Base-by-base conservation (phyloP, 1,284 basidiomycete genomes). In the Ceratobasidium sp. region DNA sequence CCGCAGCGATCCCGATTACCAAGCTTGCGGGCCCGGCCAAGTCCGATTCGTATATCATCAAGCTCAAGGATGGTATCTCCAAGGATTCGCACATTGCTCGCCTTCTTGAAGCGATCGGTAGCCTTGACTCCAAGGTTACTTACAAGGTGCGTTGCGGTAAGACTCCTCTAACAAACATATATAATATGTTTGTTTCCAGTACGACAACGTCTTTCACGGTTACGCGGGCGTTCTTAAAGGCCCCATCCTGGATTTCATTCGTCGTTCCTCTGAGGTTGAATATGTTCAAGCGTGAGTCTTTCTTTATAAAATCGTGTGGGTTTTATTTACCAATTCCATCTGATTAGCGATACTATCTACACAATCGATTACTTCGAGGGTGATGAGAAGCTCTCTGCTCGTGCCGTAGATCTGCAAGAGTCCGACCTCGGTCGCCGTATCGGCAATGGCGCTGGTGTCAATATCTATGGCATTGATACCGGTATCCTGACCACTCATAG, bases 201-300 rank as follows among this genome's bases (percentile, higher is more conserved):
- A 71, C 52, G 61, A 61, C n/a, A 59, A 26, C 43, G 67, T 76
- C 59, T 58, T 74, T 41, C 57, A 76, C 28, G 75, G 72, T 12
- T 76, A 74, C 28, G 72, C 75, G 23, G 75, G 75, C 46, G 61
- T 39, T 12, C 45, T 74, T 21, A 71, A 60, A 28, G 50, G 62
- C 12, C 58, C 60, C 1, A 60, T 70, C 4, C 61, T 74, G 30
- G 67, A 71, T 43, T 69, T 58, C 26, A 55, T 76, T 41, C 64
- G 58, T 23, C 50, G 50, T n/a, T 67, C 59, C 21, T 43, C 58
- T 36, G 75, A 75, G 21, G 75, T 76, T 53, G 74, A 65, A 41
- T 75, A 62, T 30, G 58, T 74, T 26, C 53, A 70, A 28, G 57
- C 67, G 67, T 70, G 36, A 32, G 67, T 50, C 18, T 6, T 21